Evolutionary conservation across 345 rosid species (phyloP).

Genomic region (Rhodamnia argentea): DNA sequence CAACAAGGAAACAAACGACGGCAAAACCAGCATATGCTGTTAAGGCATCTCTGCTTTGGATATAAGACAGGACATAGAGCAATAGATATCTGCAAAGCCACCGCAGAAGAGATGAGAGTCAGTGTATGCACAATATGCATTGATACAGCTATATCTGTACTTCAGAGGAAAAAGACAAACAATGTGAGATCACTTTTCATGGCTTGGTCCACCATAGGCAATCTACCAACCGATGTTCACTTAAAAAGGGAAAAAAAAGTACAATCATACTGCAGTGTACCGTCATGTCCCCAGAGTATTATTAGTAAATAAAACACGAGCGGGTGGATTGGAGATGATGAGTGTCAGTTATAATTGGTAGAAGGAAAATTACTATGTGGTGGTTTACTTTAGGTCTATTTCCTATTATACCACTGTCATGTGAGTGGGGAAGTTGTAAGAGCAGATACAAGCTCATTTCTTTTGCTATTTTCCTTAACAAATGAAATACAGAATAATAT

Average conservation of each 20-base stretch:
- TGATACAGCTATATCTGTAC: background rate
- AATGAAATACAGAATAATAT: background rate
- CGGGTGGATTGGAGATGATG: background rate
- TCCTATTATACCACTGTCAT: background rate
- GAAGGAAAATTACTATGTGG: background rate
- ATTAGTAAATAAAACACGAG: background rate
- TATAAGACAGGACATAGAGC: conserved; percentile 44
- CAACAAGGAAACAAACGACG: conserved; percentile 53
- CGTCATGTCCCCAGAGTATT: background rate
- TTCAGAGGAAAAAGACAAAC: background rate
- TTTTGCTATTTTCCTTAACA: background rate
- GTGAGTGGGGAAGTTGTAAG: background rate
- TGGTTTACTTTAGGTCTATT: background rate
- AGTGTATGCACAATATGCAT: background rate
- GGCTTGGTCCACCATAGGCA: background rate
- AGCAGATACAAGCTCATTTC: background rate
- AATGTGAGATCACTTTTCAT: background rate
- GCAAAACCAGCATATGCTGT: conserved; percentile 42
- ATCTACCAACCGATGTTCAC: background rate
- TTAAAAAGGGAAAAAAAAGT: background rate
- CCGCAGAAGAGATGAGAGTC: background rate
- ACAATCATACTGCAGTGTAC: background rate
- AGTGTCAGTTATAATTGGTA: background rate
- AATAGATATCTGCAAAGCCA: conserved; percentile 53
- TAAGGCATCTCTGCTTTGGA: conserved; percentile 16